Percentiles rank a stretch among this genome's conserved stretches.
These are phyloP conservation scores for Diaporthe caulivora DNA, from an alignment of 2,329 filamentous ascomycete genomes.

Conservation along the genomic window DNA sequence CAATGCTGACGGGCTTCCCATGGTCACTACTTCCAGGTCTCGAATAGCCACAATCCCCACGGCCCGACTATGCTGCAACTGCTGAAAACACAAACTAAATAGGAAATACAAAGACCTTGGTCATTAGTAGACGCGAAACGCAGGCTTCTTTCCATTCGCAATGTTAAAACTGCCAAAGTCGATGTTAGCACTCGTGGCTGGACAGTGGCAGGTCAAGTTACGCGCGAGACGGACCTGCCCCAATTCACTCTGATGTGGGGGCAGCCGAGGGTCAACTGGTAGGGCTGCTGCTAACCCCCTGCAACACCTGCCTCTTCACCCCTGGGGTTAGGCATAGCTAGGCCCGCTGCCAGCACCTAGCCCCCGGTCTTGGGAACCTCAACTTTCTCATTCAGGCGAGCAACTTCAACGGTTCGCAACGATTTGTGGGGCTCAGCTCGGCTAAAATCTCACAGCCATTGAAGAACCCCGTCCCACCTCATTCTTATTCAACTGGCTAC, in stretches of 20 bases:
- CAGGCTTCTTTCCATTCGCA: background rate
- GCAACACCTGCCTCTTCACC: background rate
- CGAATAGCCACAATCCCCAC: too few species aligned
- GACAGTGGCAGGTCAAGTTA: background rate
- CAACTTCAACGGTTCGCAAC: background rate
- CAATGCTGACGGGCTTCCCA: too few species aligned
- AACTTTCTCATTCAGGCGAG: background rate
- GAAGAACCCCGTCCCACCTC: background rate
- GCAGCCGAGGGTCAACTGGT: background rate
- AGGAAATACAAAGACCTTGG: background rate
- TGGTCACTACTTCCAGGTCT: too few species aligned
- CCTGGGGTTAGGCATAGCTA: background rate
- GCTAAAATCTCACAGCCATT: background rate
- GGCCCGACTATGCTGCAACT: too few species aligned
- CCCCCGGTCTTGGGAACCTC: background rate
- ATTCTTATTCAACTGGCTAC: too few species aligned
- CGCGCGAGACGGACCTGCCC: background rate
- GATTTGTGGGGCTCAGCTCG: conserved; percentile 5
- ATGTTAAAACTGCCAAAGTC: background rate
- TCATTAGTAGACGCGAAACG: too few species aligned
- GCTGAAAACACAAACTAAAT: too few species aligned
- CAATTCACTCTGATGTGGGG: background rate
- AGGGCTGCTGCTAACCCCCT: background rate
- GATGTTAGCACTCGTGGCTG: background rate
- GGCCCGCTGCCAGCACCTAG: background rate